Conservation (phyloP, 2,329 filamentous ascomycete species). For the Trichoderma polysporum region DNA sequence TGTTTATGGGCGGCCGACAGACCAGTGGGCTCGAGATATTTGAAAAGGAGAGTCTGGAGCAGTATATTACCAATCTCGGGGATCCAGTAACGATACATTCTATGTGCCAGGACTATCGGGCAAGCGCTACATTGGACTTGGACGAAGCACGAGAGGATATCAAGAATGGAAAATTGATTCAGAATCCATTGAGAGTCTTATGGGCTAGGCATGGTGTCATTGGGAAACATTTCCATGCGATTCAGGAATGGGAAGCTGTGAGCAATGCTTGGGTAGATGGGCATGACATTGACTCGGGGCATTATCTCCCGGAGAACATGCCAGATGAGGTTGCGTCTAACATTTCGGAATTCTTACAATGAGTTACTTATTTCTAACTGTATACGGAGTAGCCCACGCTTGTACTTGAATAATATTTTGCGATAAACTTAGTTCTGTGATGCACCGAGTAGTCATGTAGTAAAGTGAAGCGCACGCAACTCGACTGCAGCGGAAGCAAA, state of each 20-base stretch:
- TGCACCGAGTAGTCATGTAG: background rate
- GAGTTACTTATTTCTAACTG: background rate
- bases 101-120: constrained; percentile 58
- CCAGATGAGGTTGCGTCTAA: constrained; percentile 38
- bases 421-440: background rate
- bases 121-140: constrained; percentile 51
- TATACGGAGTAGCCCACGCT: too few species aligned
- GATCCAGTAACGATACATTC: constrained; percentile 44
- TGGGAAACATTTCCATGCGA: constrained; percentile 47
- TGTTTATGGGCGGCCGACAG: constrained; percentile 41
- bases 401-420: background rate
- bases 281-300: constrained; percentile 45
- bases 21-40: constrained; percentile 23
- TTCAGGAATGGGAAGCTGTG: constrained; percentile 52
- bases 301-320: constrained; percentile 52
- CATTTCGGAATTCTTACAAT: background rate
- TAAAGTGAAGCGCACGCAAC: background rate
- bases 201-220: constrained; percentile 52
- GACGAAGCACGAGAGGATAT: constrained; percentile 49
- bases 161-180: constrained; percentile 42
- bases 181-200: constrained; percentile 48
- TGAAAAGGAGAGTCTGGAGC: constrained; percentile 35
- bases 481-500: background rate
- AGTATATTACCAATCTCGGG: constrained; percentile 43
- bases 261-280: constrained; percentile 40